These are phyloP conservation scores for Pharnaceum exiguum DNA, from an alignment of 148 eudicot genomes.

Conservation along the genomic window DNA sequence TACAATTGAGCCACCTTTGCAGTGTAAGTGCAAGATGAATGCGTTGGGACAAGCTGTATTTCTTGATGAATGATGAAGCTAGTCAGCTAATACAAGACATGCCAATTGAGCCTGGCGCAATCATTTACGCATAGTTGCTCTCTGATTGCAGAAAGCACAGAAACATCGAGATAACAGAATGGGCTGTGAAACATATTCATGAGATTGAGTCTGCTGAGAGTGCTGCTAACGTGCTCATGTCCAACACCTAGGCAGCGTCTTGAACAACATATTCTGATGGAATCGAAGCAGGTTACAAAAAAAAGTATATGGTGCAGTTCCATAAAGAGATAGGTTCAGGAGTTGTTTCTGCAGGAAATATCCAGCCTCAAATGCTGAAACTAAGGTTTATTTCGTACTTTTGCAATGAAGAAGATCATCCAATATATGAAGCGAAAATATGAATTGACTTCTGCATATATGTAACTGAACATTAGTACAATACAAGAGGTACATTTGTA, in stretches of 20 bases:
- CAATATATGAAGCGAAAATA: constrained; percentile 3
- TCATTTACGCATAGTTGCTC: constrained; percentile 48
- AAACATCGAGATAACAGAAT: constrained; percentile 33
- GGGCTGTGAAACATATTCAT: constrained; percentile 26
- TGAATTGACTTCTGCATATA: neutral
- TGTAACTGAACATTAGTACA: neutral
- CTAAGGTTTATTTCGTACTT: constrained; percentile 9
- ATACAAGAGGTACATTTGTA: constrained; percentile 17
- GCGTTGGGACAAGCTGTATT: constrained; percentile 40
- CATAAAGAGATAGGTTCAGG: constrained; percentile 39
- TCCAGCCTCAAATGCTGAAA: constrained; percentile 33
- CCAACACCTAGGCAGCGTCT: constrained; percentile 38
- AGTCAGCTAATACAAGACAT: constrained; percentile 29
- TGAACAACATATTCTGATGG: constrained; percentile 46
- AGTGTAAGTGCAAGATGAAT: constrained; percentile 52
- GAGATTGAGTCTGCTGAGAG: constrained; percentile 34
- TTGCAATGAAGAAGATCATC: constrained; percentile 3
- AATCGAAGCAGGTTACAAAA: constrained; percentile 25
- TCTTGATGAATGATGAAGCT: constrained; percentile 37
- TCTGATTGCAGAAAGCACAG: constrained; percentile 48
- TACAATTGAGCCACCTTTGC: constrained; percentile 45
- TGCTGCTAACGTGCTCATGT: constrained; percentile 38
- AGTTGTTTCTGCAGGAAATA: constrained; percentile 41
- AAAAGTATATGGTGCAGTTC: constrained; percentile 51
- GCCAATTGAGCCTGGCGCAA: constrained; percentile 38